Evolutionary conservation across 768 basidiomycete species (phyloP), one percentile per base, ranked within the genome.

Genomic region (Termitomyces sp.): DNA sequence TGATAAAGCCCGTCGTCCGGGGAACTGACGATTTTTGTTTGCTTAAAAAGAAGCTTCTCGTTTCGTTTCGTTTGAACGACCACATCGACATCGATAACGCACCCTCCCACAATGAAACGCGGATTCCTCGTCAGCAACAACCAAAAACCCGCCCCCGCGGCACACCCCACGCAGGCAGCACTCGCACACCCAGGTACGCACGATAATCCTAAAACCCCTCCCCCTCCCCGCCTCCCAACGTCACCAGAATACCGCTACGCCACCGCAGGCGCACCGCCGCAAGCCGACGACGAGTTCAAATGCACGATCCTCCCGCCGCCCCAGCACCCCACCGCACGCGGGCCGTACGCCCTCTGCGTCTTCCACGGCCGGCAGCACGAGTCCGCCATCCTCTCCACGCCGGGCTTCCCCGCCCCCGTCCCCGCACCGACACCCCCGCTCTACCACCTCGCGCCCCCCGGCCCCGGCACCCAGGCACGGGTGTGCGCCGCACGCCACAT

Each of bases 321-420:
- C 5, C 20, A 8, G 4, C 6, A 33, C 12, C 20, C 9, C 7
- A 20, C 29, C 1, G 48, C 28, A 7, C 13, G 22, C 8, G 33
- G 49, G 16, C 13, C 49, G 5, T 51, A 51, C 49, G 24, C 49
- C 26, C 2, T 51, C 22, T 51, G 49, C 33, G 3, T 51, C 15
- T 51, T 36, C 9, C 3, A 51, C 4, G 49, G 49, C 3, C 20
- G 34, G 2, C 34, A 5, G 12, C 34, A 36, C 5, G 22, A 51
- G 20, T 34, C 9, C 1, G 22, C 33, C 8, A 51, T 51, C 7
- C 2, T 34, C 3, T 55, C 63, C 0, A 48, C 51, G 0, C 58
- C 55, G 4, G 58, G 56, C 12, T 64, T 60, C 46, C 63, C 63
- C 15, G 28, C 47, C 0, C 20, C 56, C 5, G 31, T 64, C n/a